Evolutionary conservation across 495 filamentous ascomycete genomes (phyloP).

Genomic region (Lasiosphaeria hispida): DNA sequence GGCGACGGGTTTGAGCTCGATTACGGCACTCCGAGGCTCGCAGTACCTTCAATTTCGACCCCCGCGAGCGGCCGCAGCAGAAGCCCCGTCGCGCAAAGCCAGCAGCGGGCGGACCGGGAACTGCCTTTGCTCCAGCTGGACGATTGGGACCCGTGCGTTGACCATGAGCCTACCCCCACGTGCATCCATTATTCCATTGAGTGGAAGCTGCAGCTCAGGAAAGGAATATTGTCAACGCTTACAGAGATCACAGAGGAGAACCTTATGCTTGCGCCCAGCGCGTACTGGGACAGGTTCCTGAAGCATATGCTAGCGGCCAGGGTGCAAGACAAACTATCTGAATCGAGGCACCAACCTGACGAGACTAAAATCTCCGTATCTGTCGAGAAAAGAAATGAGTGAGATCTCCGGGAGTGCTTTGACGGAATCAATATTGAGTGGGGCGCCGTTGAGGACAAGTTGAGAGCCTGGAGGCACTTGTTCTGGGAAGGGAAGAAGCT

Average conservation of each 20-base stretch:
- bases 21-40: not conserved
- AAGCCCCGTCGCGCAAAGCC: not conserved
- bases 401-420: constrained; percentile 6
- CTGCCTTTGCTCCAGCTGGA: not conserved
- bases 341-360: constrained; percentile 9
- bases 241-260: constrained; percentile 12
- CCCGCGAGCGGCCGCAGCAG: not conserved
- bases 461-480: not conserved
- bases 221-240: constrained; percentile 11
- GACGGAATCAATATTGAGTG: constrained; percentile 2
- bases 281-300: constrained; percentile 9
- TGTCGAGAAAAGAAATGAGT: constrained; percentile 6
- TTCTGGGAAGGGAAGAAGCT: not conserved
- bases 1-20: not conserved
- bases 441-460: not conserved
- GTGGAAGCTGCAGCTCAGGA: constrained; percentile 10
- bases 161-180: constrained; percentile 6
- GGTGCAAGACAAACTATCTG: constrained; percentile 8
- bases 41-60: not conserved
- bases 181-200: constrained; percentile 11
- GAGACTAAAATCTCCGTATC: constrained; percentile 10
- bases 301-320: constrained; percentile 8
- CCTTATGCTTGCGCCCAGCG: constrained; percentile 6
- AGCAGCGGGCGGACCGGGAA: not conserved
- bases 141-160: not conserved